A percentile compares a stretch with the other conserved stretches of the same genome.
Evolutionary conservation across 345 rosid genomes (phyloP).

Genomic region (Laguncularia racemosa): DNA sequence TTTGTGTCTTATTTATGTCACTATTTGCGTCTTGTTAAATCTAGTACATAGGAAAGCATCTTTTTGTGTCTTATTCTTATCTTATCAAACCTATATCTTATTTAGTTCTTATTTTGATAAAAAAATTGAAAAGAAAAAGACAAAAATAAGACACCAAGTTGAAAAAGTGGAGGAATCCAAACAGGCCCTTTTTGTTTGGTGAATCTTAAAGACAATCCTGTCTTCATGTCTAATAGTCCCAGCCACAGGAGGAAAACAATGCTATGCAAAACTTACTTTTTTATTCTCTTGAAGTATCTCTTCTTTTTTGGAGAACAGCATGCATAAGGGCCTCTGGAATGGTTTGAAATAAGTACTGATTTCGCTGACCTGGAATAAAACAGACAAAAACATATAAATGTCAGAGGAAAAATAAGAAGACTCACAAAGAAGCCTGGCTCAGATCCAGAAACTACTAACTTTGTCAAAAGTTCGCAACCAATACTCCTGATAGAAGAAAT

Average conservation of each 20-base stretch:
- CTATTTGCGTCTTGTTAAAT: no score
- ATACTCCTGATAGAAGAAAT: conserved; percentile 7
- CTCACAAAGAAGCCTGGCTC: background rate
- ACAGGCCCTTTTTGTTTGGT: background rate
- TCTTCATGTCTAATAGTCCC: no score
- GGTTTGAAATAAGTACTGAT: conserved; percentile 9
- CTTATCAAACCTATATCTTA: no score
- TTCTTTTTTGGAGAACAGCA: conserved; percentile 8
- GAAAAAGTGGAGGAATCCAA: no score
- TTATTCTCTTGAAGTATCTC: conserved; percentile 6
- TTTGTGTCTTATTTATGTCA: no score
- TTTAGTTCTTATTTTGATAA: no score
- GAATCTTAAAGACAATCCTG: background rate
- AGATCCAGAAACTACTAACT: conserved; percentile 10
- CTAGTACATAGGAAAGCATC: no score
- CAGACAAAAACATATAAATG: background rate
- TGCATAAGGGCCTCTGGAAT: conserved; percentile 11
- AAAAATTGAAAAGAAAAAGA: no score
- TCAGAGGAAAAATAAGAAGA: background rate
- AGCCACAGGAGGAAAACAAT: background rate
- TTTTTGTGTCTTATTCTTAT: no score
- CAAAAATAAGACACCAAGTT: no score
- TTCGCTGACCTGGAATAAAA: conserved; percentile 10
- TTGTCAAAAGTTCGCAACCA: background rate
- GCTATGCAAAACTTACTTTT: conserved; percentile 7